Evolutionary conservation across 805 yeast species (phyloP).

Genomic region (Zygoascus bituminiphila): DNA sequence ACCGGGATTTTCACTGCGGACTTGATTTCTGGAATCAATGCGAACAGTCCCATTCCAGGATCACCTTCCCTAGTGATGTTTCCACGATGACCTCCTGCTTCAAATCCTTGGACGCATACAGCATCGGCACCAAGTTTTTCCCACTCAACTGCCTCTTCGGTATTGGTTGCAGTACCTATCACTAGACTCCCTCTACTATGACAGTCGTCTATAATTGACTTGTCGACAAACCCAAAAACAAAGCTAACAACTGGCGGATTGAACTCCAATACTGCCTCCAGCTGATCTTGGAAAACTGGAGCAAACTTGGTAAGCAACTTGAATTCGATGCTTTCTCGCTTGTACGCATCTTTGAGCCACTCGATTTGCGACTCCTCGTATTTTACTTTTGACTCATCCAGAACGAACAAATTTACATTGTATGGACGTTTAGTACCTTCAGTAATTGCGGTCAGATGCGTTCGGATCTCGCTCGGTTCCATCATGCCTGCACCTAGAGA

Average conservation of each 20-base stretch:
- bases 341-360: conserved; percentile 12
- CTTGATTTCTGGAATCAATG: conserved; percentile 19
- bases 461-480: conserved; percentile 12
- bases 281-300: conserved; percentile 12
- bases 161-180: conserved; percentile 41
- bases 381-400: conserved; percentile 1
- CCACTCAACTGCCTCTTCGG: conserved; percentile 33
- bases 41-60: conserved; percentile 29
- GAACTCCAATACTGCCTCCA: conserved; percentile 9
- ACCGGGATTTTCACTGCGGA: conserved; percentile 16
- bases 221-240: conserved; percentile 44
- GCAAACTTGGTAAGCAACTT: conserved; percentile 9
- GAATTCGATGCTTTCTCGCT: conserved; percentile 1
- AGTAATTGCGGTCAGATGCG: conserved; percentile 10
- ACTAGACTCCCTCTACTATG: conserved; percentile 35
- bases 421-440: conserved; percentile 11
- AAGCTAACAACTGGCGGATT: conserved; percentile 36
- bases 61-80: conserved; percentile 32
- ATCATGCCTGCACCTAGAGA: conserved; percentile 36
- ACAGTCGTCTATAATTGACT: conserved; percentile 27
- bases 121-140: conserved; percentile 37
- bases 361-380: conserved; percentile 3
- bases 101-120: conserved; percentile 47
- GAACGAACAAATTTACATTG: conserved; percentile 20
- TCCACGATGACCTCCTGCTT: conserved; percentile 63